A percentile compares a stretch with the other conserved stretches of the same genome.
phyloP scores from a whole-genome alignment of 139 green algal genomes.

The Auxenochlorella pyrenoidosa region DNA sequence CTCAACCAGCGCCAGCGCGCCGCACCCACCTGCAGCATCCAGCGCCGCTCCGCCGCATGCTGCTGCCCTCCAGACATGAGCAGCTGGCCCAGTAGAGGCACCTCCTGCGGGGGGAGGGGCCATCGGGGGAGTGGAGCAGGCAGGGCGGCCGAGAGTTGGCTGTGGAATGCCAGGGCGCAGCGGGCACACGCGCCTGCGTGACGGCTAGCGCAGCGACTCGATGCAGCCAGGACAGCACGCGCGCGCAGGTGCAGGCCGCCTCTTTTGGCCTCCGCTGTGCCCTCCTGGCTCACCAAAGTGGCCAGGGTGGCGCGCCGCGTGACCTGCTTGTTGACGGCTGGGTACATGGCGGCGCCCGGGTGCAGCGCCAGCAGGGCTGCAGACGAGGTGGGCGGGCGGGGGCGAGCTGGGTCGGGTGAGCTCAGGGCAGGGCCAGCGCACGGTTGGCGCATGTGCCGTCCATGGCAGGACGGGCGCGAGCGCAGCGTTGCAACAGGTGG shows the following conservation, averaged over 20 bases:
- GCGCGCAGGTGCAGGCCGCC: too few species aligned
- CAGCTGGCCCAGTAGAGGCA: conserved; percentile 59
- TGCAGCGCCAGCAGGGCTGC: conserved; percentile 42
- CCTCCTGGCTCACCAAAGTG: conserved; percentile 25
- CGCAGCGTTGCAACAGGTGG: too few species aligned
- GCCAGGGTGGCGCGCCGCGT: conserved; percentile 54
- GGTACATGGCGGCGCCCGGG: conserved; percentile 58
- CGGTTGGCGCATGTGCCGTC: too few species aligned
- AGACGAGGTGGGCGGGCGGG: too few species aligned
- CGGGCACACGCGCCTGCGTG: too few species aligned
- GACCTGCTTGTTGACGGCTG: conserved; percentile 57
- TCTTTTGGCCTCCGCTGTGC: too few species aligned
- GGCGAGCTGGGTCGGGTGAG: not conserved
- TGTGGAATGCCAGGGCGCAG: not conserved
- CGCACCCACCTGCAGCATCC: conserved; percentile 52
- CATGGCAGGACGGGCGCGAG: too few species aligned
- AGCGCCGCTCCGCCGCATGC: conserved; percentile 55
- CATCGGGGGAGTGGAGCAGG: not conserved
- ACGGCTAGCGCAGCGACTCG: too few species aligned
- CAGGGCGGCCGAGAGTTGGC: not conserved
- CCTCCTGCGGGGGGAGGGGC: conserved; percentile 10
- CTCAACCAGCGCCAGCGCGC: too few species aligned
- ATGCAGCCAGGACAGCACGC: too few species aligned
- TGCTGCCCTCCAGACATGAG: conserved; percentile 34
- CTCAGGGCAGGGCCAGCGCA: too few species aligned